Evolutionary conservation across 441 rosid species (phyloP).

Genomic region (Brassica balearica): DNA sequence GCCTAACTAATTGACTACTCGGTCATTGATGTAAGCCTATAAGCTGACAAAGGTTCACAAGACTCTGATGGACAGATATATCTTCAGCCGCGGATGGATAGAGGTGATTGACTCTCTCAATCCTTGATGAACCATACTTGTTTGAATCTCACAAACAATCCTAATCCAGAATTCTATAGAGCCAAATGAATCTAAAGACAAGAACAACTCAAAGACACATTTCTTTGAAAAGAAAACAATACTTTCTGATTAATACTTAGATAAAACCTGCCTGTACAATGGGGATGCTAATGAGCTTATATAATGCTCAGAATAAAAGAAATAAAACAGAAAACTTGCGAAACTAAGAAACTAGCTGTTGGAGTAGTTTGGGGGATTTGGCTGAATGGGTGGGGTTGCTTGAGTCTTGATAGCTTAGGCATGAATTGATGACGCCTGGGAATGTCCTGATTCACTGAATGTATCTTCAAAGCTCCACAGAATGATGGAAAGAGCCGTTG

Average conservation of each 20-base stretch:
- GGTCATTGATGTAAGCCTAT: too few relatives aligned
- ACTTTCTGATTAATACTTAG: not conserved
- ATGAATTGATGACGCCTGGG: not conserved
- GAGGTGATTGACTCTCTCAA: not conserved
- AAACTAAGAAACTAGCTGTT: too few relatives aligned
- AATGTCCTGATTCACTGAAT: not conserved
- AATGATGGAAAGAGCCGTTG: not conserved
- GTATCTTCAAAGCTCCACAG: not conserved
- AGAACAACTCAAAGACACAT: not conserved
- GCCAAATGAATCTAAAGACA: not conserved
- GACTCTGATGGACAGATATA: too few relatives aligned
- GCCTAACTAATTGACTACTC: too few relatives aligned
- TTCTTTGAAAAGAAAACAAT: not conserved
- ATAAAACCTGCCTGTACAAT: not conserved
- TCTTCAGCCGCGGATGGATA: too few relatives aligned
- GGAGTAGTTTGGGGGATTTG: not conserved
- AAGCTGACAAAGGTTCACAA: too few relatives aligned
- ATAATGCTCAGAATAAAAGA: not conserved
- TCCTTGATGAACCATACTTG: not conserved
- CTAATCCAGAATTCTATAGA: not conserved
- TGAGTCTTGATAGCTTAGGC: not conserved
- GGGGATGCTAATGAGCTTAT: not conserved
- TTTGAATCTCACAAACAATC: not conserved
- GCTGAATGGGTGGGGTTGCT: not conserved
- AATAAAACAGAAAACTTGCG: not conserved